A percentile compares a stretch with the other conserved stretches of the same genome.
These are phyloP conservation scores for Carex cristatella DNA, from an alignment of 176 grass and related monocot genomes.

Conservation along the genomic window DNA sequence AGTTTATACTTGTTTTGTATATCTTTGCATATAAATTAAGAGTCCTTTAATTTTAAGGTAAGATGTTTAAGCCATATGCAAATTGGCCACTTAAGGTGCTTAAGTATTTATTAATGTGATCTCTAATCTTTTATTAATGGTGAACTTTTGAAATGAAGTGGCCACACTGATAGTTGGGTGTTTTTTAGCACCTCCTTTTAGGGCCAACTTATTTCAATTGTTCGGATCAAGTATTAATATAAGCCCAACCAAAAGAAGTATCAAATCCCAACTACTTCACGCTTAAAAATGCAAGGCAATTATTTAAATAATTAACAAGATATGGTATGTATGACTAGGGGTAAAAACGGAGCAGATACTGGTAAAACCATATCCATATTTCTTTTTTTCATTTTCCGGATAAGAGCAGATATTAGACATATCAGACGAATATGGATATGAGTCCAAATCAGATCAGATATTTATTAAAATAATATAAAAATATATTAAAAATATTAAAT, in stretches of 20 bases:
- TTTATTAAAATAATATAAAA: too few species aligned
- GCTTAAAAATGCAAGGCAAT: not conserved
- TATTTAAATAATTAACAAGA: too few species aligned
- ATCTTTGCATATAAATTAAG: not conserved
- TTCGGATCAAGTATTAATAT: not conserved
- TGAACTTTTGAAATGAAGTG: slow-evolving; percentile 4
- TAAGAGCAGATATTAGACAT: too few species aligned
- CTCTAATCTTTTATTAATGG: not conserved
- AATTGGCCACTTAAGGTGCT: not conserved
- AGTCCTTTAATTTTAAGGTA: not conserved
- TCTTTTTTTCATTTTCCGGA: too few species aligned
- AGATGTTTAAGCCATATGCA: not conserved
- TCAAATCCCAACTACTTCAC: not conserved
- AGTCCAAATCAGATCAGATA: too few species aligned
- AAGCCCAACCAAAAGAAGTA: not conserved
- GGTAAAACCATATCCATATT: too few species aligned
- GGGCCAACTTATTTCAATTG: not conserved
- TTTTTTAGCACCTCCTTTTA: not conserved
- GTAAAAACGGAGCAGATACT: too few species aligned
- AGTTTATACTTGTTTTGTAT: not conserved
- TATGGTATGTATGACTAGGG: too few species aligned
- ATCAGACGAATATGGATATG: too few species aligned
- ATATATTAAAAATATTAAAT: too few species aligned
- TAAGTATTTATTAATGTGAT: slow-evolving; percentile 7
- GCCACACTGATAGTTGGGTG: not conserved